phyloP scores from a whole-genome alignment of 345 rosid genomes.

The Syzygium aqueum region DNA sequence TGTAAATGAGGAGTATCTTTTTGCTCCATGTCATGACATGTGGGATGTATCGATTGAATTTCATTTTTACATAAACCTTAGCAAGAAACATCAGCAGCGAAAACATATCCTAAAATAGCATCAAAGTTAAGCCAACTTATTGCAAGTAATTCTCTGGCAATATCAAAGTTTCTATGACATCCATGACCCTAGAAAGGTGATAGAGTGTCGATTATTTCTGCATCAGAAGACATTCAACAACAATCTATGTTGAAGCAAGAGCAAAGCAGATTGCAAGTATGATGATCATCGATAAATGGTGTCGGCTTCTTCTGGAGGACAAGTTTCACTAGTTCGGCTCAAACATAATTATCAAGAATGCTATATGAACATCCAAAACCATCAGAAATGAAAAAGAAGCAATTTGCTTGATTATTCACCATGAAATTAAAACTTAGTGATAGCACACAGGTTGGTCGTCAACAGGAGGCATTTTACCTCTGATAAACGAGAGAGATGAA shows the following conservation, averaged over 20 bases:
- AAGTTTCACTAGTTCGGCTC: neutral
- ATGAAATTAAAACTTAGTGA: neutral
- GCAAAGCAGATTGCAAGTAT: neutral
- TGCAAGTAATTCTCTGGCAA: neutral
- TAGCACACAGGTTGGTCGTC: neutral
- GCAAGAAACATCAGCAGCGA: neutral
- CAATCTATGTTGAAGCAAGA: neutral
- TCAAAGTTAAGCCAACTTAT: neutral
- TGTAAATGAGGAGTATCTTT: neutral
- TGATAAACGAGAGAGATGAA: constrained; percentile 68
- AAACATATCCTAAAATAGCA: neutral
- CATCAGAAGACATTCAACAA: neutral
- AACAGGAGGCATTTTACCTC: constrained; percentile 30
- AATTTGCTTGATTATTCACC: neutral
- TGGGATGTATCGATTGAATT: neutral
- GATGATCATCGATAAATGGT: neutral
- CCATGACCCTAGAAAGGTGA: neutral
- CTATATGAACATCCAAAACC: neutral
- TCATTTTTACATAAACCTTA: neutral
- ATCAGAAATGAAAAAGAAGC: neutral
- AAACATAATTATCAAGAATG: neutral
- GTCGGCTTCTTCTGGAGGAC: neutral
- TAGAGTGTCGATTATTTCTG: neutral
- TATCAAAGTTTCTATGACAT: neutral
- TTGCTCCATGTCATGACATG: neutral